Base-by-base conservation (phyloP, 345 rosid species). In the Iberis pinnata region DNA sequence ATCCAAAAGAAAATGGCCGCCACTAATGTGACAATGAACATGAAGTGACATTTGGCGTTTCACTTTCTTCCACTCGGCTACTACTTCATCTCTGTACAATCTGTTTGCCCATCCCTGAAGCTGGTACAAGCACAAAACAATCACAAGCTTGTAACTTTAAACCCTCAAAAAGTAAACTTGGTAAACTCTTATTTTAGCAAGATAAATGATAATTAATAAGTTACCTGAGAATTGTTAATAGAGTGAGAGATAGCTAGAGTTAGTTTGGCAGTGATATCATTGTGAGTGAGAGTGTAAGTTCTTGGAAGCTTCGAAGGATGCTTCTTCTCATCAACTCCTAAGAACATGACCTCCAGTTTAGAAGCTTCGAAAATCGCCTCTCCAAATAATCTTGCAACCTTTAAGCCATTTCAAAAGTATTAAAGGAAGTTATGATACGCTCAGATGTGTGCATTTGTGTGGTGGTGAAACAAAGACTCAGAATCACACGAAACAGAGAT, bases 31-130 rank as follows among this genome's bases (percentile, higher is more conserved):
- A 60, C 98, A 90, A 31, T 90, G 98, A 55, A 87, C 98, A 63
- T 92, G 98, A 3, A 92, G 85, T 24, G 95, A 92, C 98, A 92
- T 92, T 51, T 75, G 78, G 17, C 80, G 95, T 70, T 77, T 80
- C 12, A 87, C 84, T 72, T 92, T 88, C 82, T 92, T 92, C 98
- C 98, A 92, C 52, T 92, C 95, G 10, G 98, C 98, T 49, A 90
- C 95, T 7, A 92, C 95, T 75, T 81, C 98, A 62, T 92, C 98
- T 65, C 98, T 60, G 74, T 92, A 88, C 59, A 92, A 4, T 56
- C 65, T 81, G 74, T 92, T 84, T 43, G 73, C 73, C 98, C 98
- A 92, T 27, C 96, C 96, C n/a, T n/a, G n/a, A n/a, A n/a, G n/a
- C n/a, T n/a, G n/a, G n/a, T n/a, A n/a, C n/a, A n/a, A n/a, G n/a